Base-by-base conservation (phyloP, 768 basidiomycete species). In the Suillus luteus region DNA sequence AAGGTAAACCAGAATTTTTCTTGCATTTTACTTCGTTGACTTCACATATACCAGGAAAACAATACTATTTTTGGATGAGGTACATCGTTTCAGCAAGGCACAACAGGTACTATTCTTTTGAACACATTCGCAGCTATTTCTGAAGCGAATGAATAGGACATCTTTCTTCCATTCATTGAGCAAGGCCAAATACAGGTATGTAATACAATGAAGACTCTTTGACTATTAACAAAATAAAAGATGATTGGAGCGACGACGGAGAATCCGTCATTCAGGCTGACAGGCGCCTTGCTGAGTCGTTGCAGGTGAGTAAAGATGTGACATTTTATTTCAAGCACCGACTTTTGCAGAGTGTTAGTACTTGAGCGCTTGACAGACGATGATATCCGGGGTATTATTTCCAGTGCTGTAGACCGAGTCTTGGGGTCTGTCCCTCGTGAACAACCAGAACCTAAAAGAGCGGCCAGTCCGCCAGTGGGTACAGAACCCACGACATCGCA, bases 201-300 rank as follows among this genome's bases (percentile, higher is more conserved):
- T 46, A 17, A 27, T 52, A 27, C 40, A 49, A 40, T 62, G 41
- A 60, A n/a, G 24, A 59, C 59, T 62, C 57, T 27, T 44, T 33
- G 37, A 11, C 62, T 48, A 65, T 40, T 63, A 38, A 35, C 40
- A 27, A 22, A 33, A 15, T 17, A 22, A 19, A 15, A 89, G 85
- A 77, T 93, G 35, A 84, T 93, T 68, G 92, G 92, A 33, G 92
- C 93, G 1, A 95, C 93, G 3, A 95, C 93, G 1, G 93, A 95
- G 74, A 95, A 95, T 66, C 93, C 93, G 1, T 92, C 91, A 0
- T 95, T 95, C 78, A 91, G 90, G 67, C 73, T 93, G 38, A 91
- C 87, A 19, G 81, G 86, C 38, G 87, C 91, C 12, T 78, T 93
- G 35, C 76, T 93, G 37, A 89, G 88, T 70, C 86, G 91, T 51